Evolutionary conservation across 257 asterid genomes (phyloP), one percentile per base, ranked within the genome.

Genomic region (Nicotiana sylvestris): DNA sequence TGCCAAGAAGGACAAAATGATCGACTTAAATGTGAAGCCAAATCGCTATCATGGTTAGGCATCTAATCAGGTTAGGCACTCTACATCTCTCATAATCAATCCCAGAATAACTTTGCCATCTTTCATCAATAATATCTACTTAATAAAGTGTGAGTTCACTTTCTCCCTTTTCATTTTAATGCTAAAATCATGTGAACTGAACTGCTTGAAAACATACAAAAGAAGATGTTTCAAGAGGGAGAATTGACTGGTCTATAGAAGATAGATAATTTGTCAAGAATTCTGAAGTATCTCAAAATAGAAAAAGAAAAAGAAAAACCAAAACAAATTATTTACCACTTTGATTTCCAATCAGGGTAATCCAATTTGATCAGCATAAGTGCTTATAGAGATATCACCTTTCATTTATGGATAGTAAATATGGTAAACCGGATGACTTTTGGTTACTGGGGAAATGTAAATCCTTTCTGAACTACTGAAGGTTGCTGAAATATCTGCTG

Each of bases 1-100:
- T 35, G 90, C 89, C 37, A 84, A 84, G 51, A 81, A 65, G 88
- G 95, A 89, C 69, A 89, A 85, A 86, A 89, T 92, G 85, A 90
- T 94, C 57, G 99, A 96, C 86, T 98, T 94, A 82, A 96, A 96
- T 85, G 79, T 97, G n/a, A 91, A 89, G 79, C 99, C 98, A 86
- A 91, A 84, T 83, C 86, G 91, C 86, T 82, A 81, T 83, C 91
- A 84, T 8, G 93, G 88, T 15, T 94, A 87, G 81, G 89, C 87
- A 85, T 86, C 91, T 65, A 89, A 70, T 85, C 80, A 76, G 80
- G 80, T 76, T 76, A 76, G 65, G 64, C 46, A 51, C 4, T 51
- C 51, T 7, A 76, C 17, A 51, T 76, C 65, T 29, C 33, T 12
- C 33, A 61, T 2, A 25, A 25, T 61, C 11, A 9, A 61, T 21